phyloP scores from a whole-genome alignment of 2,329 filamentous ascomycete species.

The Pseudogymnoascus sp. region DNA sequence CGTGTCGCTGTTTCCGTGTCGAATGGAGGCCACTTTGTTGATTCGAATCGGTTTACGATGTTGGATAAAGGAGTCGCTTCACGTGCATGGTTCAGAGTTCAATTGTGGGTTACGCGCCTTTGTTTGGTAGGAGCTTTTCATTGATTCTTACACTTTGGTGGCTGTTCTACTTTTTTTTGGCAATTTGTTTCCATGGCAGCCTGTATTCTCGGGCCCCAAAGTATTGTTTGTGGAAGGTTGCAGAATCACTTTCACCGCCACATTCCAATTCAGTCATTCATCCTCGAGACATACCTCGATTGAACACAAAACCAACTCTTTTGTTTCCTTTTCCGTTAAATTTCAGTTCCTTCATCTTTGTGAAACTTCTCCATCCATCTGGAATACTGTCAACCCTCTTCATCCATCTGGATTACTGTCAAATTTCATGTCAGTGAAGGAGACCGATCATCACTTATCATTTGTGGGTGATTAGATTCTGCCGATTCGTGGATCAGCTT shows the following conservation, averaged over 20 bases:
- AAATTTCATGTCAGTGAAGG: not conserved
- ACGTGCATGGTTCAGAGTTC: not conserved
- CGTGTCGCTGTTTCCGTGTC: not conserved
- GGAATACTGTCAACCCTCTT: not conserved
- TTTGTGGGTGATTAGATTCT: not conserved
- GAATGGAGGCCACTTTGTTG: not conserved
- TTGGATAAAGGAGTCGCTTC: not conserved
- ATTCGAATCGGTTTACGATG: not conserved
- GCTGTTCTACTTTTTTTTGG: not conserved
- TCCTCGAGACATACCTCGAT: not conserved
- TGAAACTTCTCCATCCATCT: not conserved
- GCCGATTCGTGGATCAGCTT: slow-evolving; percentile 1
- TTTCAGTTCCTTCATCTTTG: not conserved
- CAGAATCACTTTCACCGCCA: slow-evolving; percentile 1
- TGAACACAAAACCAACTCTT: not conserved
- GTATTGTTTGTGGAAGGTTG: slow-evolving; percentile 4
- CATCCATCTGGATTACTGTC: not conserved
- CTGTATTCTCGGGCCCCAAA: not conserved
- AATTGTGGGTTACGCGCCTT: not conserved
- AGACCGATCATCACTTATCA: not conserved
- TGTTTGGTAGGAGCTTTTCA: not conserved
- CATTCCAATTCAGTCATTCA: not conserved
- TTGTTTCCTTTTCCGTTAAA: not conserved
- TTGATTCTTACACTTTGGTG: not conserved
- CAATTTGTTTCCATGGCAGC: not conserved